Percentiles rank a stretch among this genome's conserved stretches.
These are phyloP conservation scores for Casuarina equisetifolia DNA, from an alignment of 306 rosid species.

Conservation along the genomic window DNA sequence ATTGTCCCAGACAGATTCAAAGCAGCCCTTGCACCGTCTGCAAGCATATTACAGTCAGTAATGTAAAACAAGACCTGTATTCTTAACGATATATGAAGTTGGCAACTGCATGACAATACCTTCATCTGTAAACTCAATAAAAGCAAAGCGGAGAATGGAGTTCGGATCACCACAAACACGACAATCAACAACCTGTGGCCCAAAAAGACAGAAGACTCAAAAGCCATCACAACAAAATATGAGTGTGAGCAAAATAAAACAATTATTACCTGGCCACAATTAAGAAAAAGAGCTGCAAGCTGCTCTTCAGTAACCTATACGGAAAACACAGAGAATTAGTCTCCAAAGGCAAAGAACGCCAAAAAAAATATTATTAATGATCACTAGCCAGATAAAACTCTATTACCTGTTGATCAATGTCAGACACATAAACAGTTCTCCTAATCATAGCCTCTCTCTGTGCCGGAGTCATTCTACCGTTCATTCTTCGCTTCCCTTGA, in stretches of 20 bases:
- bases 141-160: conserved; percentile 94
- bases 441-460: conserved; percentile 86
- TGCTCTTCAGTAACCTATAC: conserved; percentile 95
- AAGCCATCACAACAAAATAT: conserved; percentile 21
- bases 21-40: conserved; percentile 96
- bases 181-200: conserved; percentile 85
- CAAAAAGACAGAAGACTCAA: conserved; percentile 24
- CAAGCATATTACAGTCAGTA: conserved; percentile 35
- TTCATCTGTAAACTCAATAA: conserved; percentile 94
- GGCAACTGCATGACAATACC: conserved; percentile 41
- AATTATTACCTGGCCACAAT: conserved; percentile 80
- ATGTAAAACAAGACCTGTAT: conserved; percentile 7
- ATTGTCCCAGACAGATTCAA: conserved; percentile 88
- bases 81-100: conserved; percentile 1
- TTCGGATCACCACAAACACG: conserved; percentile 99
- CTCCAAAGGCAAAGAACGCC: conserved; percentile 21
- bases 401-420: conserved; percentile 88
- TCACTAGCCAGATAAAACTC: conserved; percentile 10
- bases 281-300: conserved; percentile 91
- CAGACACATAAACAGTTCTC: conserved; percentile 98
- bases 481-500: conserved; percentile 68
- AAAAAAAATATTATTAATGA: background rate
- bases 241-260: conserved; percentile 5
- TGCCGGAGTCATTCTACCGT: conserved; percentile 60
- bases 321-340: conserved; percentile 27